Percentiles rank a stretch among this genome's conserved stretches.
These are phyloP conservation scores for Chaetomium sp. DNA, from an alignment of 2,329 filamentous ascomycete species.

Conservation along the genomic window DNA sequence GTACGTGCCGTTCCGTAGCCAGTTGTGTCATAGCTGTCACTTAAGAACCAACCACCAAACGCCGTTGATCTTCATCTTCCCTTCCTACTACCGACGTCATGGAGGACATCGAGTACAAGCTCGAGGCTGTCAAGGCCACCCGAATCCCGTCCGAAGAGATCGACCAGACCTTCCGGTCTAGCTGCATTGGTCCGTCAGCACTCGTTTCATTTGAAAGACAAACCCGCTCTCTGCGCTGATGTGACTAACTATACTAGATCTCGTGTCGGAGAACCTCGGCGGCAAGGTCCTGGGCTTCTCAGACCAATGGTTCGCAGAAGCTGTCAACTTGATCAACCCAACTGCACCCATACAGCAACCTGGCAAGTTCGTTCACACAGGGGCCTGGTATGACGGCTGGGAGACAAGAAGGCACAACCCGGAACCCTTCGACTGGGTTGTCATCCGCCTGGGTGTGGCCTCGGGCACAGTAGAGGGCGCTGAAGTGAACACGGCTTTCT, in stretches of 20 bases:
- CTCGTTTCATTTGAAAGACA: neutral
- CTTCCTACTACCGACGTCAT: slow-evolving; percentile 38
- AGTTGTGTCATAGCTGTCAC: neutral
- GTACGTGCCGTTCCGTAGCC: neutral
- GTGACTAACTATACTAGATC: slow-evolving; percentile 46
- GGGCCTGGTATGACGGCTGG: slow-evolving; percentile 73
- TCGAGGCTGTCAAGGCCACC: slow-evolving; percentile 57
- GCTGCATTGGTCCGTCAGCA: slow-evolving; percentile 57
- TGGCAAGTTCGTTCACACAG: slow-evolving; percentile 69
- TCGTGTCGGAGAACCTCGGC: slow-evolving; percentile 62
- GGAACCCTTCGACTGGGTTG: slow-evolving; percentile 66
- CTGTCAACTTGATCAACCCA: slow-evolving; percentile 65
- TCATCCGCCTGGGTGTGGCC: slow-evolving; percentile 67
- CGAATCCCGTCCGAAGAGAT: slow-evolving; percentile 56
- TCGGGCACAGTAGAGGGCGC: slow-evolving; percentile 73
- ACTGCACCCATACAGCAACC: slow-evolving; percentile 63
- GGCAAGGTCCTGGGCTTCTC: slow-evolving; percentile 67
- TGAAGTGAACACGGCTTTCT: slow-evolving; percentile 80
- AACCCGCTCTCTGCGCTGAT: too few relatives aligned
- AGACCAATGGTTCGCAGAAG: slow-evolving; percentile 70
- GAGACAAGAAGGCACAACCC: slow-evolving; percentile 68
- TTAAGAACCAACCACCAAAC: neutral
- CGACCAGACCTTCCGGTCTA: slow-evolving; percentile 63
- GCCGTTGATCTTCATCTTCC: neutral
- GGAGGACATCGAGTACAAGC: slow-evolving; percentile 54